Percentiles rank a stretch among this genome's conserved stretches.
phyloP scores from a whole-genome alignment of 495 filamentous ascomycete species.

The Penicillium desertorum region DNA sequence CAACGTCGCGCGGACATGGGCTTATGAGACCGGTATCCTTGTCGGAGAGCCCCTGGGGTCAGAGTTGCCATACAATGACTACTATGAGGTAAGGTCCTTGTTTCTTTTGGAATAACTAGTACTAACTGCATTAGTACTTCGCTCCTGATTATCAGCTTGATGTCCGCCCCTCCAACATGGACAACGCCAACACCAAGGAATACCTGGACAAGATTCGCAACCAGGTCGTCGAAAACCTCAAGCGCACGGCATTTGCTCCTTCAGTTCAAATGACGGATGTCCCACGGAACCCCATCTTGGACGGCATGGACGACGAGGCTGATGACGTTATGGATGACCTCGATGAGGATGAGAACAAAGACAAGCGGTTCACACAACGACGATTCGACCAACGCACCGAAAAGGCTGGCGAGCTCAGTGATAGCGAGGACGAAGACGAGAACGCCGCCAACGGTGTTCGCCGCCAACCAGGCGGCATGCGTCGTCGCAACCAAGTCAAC shows the following conservation, averaged over 20 bases:
- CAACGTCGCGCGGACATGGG: slow-evolving; percentile 96
- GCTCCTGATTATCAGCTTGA: slow-evolving; percentile 95
- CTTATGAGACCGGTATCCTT: slow-evolving; percentile 89
- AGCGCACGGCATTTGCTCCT: slow-evolving; percentile 81
- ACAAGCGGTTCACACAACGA: slow-evolving; percentile 78
- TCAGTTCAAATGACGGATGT: slow-evolving; percentile 95
- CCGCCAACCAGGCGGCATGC: slow-evolving; percentile 57
- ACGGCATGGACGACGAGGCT: slow-evolving; percentile 75
- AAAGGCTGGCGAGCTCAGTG: slow-evolving; percentile 72
- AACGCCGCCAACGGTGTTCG: slow-evolving; percentile 68
- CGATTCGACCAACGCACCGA: slow-evolving; percentile 77
- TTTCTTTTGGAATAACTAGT: slow-evolving; percentile 9
- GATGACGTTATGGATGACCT: slow-evolving; percentile 86
- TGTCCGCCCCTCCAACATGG: slow-evolving; percentile 96
- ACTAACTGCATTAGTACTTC: slow-evolving; percentile 69
- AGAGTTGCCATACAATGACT: slow-evolving; percentile 94
- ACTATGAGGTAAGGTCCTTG: slow-evolving; percentile 76
- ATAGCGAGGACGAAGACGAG: slow-evolving; percentile 88
- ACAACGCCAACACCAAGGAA: slow-evolving; percentile 92
- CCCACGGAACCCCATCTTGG: slow-evolving; percentile 67
- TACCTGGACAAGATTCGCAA: slow-evolving; percentile 95
- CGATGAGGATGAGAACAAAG: slow-evolving; percentile 88
- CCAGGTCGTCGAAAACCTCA: slow-evolving; percentile 89
- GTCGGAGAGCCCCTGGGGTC: slow-evolving; percentile 77
- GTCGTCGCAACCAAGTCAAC: slow-evolving; percentile 67